A percentile compares a stretch with the other conserved stretches of the same genome.
These are phyloP conservation scores for Cryptosporidium andersoni DNA, from an alignment of 169 alveolate species.

Conservation along the genomic window DNA sequence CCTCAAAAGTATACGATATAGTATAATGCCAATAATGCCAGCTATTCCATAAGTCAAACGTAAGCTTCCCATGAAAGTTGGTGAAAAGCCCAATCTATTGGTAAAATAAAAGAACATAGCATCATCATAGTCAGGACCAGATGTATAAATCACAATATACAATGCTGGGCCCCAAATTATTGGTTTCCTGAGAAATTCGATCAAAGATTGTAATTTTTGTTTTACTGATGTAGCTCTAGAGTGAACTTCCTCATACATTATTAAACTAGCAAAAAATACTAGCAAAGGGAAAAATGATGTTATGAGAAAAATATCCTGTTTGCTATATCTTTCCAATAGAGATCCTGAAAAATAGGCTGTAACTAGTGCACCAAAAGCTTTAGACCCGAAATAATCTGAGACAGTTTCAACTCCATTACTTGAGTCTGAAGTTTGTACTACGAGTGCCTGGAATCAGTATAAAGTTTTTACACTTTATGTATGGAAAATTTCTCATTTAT, in stretches of 20 bases:
- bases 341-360: constrained; percentile 94
- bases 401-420: constrained; percentile 82
- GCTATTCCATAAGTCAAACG: constrained; percentile 91
- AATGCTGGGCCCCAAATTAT: constrained; percentile 88
- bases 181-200: constrained; percentile 83
- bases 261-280: constrained; percentile 82
- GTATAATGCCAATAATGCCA: constrained; percentile 87
- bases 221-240: constrained; percentile 75
- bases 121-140: constrained; percentile 91
- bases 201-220: constrained; percentile 80
- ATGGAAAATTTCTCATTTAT: not conserved
- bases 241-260: constrained; percentile 83
- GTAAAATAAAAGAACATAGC: constrained; percentile 94
- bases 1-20: constrained; percentile 86
- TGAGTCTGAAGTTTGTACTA: constrained; percentile 67
- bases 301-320: constrained; percentile 84
- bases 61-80: constrained; percentile 93
- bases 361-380: constrained; percentile 87
- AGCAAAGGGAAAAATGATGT: constrained; percentile 88
- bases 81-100: constrained; percentile 89
- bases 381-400: constrained; percentile 88
- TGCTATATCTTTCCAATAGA: constrained; percentile 84
- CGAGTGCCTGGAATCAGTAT: constrained; percentile 35
- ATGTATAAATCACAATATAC: constrained; percentile 85
- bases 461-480: not conserved